Evolutionary conservation across 768 basidiomycete species (phyloP), one percentile per base, ranked within the genome.

Genomic region (Astraeus odoratus): DNA sequence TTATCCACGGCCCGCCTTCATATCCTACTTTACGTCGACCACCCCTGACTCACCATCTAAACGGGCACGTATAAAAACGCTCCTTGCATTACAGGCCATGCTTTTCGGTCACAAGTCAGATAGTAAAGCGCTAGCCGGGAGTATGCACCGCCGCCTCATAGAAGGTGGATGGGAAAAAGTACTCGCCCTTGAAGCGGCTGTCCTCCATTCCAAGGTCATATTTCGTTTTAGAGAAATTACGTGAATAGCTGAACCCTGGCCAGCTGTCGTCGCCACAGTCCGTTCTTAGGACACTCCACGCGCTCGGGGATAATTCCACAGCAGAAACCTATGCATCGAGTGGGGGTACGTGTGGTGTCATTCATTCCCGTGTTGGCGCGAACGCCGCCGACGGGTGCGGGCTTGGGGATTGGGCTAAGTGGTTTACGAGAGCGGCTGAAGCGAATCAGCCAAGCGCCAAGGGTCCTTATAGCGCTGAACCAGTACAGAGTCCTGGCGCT

Each of bases 321-420:
- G 89, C 92, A 0, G 90, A 95, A 58, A 75, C 81, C 4, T 96
- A 93, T 62, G 95, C 93, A 55, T 76, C 83, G 1, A 77, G 85
- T 25, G 82, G 81, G 15, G 90, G 93, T 4, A 76, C 79, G 31
- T 41, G 31, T 1, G 60, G 60, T 18, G 75, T 95, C 19, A 67
- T 96, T 81, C 30, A 79, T 74, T 19, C 74, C 71, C 56, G 76
- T 69, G 16, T 57, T 54, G 39, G 68, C 65, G 10, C 65, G 81
- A 54, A 76, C 72, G 54, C 66, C 65, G 35, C 86, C 75, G 86
- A 76, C 70, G 10, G 65, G 51, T 47, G 66, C 68, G 41, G 63
- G 77, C 20, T 76, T 75, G 45, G 65, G 55, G 57, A 55, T 41
- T 64, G 58, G 61, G 58, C 37, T 26, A 50, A 33, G 44, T 64